Evolutionary conservation across 768 basidiomycete genomes (phyloP).

Genomic region (Tephrocybe sp.): DNA sequence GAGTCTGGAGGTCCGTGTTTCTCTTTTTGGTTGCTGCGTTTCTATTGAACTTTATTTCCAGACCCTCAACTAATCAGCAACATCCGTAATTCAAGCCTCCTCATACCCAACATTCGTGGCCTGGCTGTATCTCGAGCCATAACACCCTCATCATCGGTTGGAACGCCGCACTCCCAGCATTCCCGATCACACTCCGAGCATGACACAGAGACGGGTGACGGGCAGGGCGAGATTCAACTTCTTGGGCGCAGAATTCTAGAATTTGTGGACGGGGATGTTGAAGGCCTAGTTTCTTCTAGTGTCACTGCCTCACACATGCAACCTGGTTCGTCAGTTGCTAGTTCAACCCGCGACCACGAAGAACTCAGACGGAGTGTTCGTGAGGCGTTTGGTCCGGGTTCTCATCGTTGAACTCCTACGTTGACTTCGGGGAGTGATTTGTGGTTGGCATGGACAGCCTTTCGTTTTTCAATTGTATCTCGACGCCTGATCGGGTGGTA

Average conservation of each 20-base stretch:
- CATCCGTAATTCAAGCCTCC: constrained; percentile 79
- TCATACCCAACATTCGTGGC: constrained; percentile 85
- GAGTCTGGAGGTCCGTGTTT: constrained; percentile 83
- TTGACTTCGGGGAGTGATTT: background rate
- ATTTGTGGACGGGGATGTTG: constrained; percentile 75
- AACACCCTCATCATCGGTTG: constrained; percentile 71
- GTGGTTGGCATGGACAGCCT: constrained; percentile 13
- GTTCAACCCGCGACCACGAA: constrained; percentile 70
- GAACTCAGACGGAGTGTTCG: constrained; percentile 80
- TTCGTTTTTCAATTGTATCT: constrained; percentile 5
- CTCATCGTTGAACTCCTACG: constrained; percentile 43
- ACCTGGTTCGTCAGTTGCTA: constrained; percentile 67
- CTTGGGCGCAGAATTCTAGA: constrained; percentile 86
- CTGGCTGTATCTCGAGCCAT: constrained; percentile 73
- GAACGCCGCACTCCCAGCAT: constrained; percentile 70
- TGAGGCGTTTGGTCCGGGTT: constrained; percentile 75
- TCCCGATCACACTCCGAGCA: constrained; percentile 73
- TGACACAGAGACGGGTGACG: constrained; percentile 83
- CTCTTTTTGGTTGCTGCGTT: background rate
- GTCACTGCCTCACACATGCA: constrained; percentile 65
- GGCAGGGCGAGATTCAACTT: constrained; percentile 88
- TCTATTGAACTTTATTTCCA: constrained; percentile 24
- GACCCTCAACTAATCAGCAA: constrained; percentile 89
- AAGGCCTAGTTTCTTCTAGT: constrained; percentile 59
- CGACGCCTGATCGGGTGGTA: constrained; percentile 3